Conservation (phyloP, 306 rosid genomes). For the Chamaecrista fasciculata region DNA sequence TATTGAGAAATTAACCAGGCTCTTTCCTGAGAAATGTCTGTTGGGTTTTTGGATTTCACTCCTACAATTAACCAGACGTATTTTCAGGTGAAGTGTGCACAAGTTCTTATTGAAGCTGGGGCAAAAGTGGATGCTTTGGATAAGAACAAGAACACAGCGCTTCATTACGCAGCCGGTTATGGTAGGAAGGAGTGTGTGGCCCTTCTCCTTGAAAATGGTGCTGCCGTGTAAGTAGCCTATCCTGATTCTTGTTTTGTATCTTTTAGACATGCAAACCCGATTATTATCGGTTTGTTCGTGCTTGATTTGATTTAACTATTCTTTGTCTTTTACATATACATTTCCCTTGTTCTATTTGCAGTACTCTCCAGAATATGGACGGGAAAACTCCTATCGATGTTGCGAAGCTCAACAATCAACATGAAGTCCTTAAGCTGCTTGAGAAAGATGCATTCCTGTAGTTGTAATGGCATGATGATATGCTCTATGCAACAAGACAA, state of each 20-base stretch:
- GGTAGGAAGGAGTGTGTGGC: conserved; percentile 98
- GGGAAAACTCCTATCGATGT: conserved; percentile 98
- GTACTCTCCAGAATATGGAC: conserved; percentile 93
- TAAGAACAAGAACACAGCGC: conserved; percentile 93
- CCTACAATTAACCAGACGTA: neutral
- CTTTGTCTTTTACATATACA: neutral
- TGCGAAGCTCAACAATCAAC: conserved; percentile 92
- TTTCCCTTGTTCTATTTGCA: conserved; percentile 39
- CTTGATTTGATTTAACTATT: neutral
- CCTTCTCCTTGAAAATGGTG: conserved; percentile 84
- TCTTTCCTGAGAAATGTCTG: neutral
- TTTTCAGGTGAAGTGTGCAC: conserved; percentile 94
- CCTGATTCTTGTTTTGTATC: neutral
- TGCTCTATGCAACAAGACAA: neutral
- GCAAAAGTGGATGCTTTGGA: conserved; percentile 95
- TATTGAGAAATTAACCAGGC: neutral
- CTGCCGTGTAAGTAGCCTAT: conserved; percentile 83
- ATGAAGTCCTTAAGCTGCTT: conserved; percentile 86
- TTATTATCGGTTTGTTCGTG: neutral
- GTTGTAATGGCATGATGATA: conserved; percentile 18
- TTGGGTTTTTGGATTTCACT: neutral
- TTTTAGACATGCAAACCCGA: neutral
- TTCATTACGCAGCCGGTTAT: conserved; percentile 99
- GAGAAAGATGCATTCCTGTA: conserved; percentile 97
- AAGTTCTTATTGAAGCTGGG: conserved; percentile 90